These are phyloP conservation scores for Ceratobasidium sp. DNA, from an alignment of 1,284 basidiomycete genomes.

Conservation along the genomic window DNA sequence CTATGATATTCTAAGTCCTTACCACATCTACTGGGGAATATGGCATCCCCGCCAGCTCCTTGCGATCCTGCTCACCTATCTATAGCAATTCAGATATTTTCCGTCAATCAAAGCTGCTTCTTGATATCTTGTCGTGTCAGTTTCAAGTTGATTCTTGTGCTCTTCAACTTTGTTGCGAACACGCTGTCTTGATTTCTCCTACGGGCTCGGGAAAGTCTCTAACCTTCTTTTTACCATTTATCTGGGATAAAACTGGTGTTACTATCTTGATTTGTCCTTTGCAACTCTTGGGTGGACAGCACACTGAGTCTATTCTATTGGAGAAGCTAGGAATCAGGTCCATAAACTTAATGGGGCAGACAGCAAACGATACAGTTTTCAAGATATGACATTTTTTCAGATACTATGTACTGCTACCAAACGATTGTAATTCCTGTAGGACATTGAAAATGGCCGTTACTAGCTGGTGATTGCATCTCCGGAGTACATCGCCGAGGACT, in stretches of 20 bases:
- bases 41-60: no score
- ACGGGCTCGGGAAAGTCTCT: slow-evolving; percentile 22
- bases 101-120: neutral
- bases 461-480: slow-evolving; percentile 3
- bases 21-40: no score
- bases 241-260: slow-evolving; percentile 12
- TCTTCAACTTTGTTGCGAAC: slow-evolving; percentile 3
- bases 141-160: slow-evolving; percentile 17
- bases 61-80: no score
- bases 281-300: slow-evolving; percentile 26
- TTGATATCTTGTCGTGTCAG: neutral
- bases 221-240: slow-evolving; percentile 21
- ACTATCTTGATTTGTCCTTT: slow-evolving; percentile 10
- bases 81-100: no score
- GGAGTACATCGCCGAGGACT: slow-evolving; percentile 18
- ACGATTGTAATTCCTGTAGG: neutral
- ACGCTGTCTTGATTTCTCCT: slow-evolving; percentile 16
- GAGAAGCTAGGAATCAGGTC: slow-evolving; percentile 1
- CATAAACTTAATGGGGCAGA: slow-evolving; percentile 24
- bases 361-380: slow-evolving; percentile 10
- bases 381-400: neutral
- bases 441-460: slow-evolving; percentile 1
- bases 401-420: neutral
- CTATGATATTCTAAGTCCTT: no score
- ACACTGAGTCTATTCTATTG: neutral